Conservation (phyloP, 164 flowering plant species). For the Dillenia suffruticosa region DNA sequence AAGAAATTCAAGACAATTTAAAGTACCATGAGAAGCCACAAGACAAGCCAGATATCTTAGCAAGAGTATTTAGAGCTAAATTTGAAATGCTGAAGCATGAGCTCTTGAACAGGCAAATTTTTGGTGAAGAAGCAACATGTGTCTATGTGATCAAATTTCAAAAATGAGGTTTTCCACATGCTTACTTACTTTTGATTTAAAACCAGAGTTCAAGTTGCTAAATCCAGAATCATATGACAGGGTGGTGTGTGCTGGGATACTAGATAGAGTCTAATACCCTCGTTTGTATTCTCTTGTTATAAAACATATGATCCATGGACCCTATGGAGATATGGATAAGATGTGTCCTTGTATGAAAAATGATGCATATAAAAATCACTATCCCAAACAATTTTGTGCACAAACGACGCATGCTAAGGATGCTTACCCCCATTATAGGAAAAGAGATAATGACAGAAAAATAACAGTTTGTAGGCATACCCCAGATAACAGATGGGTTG, state of each 20-base stretch:
- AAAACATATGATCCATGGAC: conserved; percentile 24
- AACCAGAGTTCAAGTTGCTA: neutral
- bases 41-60: conserved; percentile 15
- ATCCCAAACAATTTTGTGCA: conserved; percentile 3
- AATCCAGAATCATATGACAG: conserved; percentile 4
- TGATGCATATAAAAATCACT: conserved; percentile 5
- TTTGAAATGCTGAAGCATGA: conserved; percentile 7
- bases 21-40: conserved; percentile 3
- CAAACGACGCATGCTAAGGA: neutral
- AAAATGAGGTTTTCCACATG: conserved; percentile 21
- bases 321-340: conserved; percentile 7
- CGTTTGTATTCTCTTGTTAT: neutral
- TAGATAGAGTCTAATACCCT: neutral
- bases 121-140: conserved; percentile 9
- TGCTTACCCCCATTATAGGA: conserved; percentile 9
- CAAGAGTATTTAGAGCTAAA: conserved; percentile 13
- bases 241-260: conserved; percentile 10
- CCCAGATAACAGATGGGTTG: conserved; percentile 11
- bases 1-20: conserved; percentile 2
- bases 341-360: conserved; percentile 1
- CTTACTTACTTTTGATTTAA: conserved; percentile 14
- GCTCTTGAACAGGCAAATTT: conserved; percentile 1
- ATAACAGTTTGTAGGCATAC: neutral
- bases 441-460: neutral
- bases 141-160: conserved; percentile 20